phyloP scores from a whole-genome alignment of 495 filamentous ascomycete genomes.

The Pyrenula massariospora region DNA sequence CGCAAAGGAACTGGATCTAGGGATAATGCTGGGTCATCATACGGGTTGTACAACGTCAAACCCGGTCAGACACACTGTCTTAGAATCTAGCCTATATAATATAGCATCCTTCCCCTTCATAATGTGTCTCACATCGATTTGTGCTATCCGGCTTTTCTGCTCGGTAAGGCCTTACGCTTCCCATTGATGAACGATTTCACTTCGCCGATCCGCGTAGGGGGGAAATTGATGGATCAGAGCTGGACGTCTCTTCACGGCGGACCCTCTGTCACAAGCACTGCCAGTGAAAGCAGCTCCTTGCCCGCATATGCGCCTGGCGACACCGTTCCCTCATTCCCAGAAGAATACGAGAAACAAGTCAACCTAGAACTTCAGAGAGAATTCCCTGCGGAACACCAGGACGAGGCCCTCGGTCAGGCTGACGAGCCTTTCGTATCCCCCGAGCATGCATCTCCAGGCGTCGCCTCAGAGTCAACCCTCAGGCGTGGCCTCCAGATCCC shows the following conservation, averaged over 20 bases:
- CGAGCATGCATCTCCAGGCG: neutral
- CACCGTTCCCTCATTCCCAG: neutral
- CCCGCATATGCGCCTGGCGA: neutral
- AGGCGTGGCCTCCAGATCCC: slow-evolving; percentile 23
- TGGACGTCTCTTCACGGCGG: neutral
- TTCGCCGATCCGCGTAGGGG: neutral
- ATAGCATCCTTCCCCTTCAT: too few species aligned
- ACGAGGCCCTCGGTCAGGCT: neutral
- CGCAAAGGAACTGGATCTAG: too few species aligned
- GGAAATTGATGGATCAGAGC: neutral
- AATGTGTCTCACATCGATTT: too few species aligned
- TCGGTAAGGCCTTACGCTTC: too few species aligned
- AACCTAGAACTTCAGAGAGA: neutral
- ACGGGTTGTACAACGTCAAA: too few species aligned
- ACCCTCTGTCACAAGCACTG: neutral
- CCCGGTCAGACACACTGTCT: too few species aligned
- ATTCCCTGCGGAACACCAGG: neutral
- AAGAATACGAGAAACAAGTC: neutral
- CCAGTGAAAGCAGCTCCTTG: neutral
- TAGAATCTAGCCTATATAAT: too few species aligned
- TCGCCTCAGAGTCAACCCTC: slow-evolving; percentile 11
- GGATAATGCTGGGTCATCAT: too few species aligned
- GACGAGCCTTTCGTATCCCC: slow-evolving; percentile 6
- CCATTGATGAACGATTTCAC: neutral
- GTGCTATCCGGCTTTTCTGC: too few species aligned